phyloP scores from a whole-genome alignment of 1,284 basidiomycete genomes.

The Vanrija pseudolonga region DNA sequence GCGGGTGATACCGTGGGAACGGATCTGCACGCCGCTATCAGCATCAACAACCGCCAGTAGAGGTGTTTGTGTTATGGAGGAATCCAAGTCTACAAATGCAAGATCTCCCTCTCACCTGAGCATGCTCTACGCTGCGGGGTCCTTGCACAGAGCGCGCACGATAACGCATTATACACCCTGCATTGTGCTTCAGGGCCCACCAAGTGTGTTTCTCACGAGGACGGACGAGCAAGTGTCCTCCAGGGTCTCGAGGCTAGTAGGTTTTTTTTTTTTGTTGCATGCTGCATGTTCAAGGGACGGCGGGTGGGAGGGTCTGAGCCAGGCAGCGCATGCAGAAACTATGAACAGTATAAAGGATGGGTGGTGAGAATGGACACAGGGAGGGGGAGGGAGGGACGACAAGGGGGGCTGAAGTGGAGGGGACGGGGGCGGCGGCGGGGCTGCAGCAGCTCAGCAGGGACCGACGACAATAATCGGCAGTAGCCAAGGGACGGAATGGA shows the following conservation, averaged over 20 bases:
- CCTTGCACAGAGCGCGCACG: not conserved
- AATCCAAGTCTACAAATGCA: no score
- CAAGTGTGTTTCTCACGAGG: not conserved
- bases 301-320: not conserved
- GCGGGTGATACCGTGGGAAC: no score
- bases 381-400: not conserved
- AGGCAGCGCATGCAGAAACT: not conserved
- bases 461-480: not conserved
- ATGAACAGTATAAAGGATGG: no score
- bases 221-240: not conserved
- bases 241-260: not conserved
- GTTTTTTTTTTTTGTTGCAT: not conserved
- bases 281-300: not conserved
- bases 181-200: not conserved
- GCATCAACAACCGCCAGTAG: no score
- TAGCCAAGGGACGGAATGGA: no score
- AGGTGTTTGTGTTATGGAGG: no score
- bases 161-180: not conserved
- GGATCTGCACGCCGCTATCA: no score
- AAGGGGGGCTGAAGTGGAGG: not conserved
- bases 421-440: not conserved
- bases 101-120: no score
- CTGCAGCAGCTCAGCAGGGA: not conserved
- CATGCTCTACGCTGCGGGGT: no score
- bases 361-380: no score